Percentiles rank a stretch among this genome's conserved stretches.
These are phyloP conservation scores for Venturia pyrina DNA, from an alignment of 2,329 filamentous ascomycete genomes.

Conservation along the genomic window DNA sequence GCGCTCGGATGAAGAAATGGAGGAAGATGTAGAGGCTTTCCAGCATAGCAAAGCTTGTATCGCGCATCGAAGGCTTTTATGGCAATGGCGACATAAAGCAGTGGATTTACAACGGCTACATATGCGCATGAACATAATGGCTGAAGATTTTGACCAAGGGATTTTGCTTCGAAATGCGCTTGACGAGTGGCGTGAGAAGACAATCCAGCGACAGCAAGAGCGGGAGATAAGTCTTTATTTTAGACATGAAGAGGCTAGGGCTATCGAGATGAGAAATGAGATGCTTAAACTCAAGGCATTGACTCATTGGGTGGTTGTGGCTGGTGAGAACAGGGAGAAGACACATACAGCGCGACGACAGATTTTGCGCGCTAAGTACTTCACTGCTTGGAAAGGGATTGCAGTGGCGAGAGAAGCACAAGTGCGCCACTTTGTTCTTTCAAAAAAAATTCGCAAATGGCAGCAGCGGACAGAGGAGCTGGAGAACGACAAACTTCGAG, in stretches of 20 bases:
- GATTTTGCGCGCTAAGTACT: slow-evolving; percentile 58
- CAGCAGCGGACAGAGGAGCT: slow-evolving; percentile 31
- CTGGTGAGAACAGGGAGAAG: slow-evolving; percentile 54
- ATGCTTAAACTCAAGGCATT: slow-evolving; percentile 56
- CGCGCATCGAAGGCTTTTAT: slow-evolving; percentile 24
- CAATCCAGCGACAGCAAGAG: not conserved
- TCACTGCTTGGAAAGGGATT: slow-evolving; percentile 59
- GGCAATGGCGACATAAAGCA: slow-evolving; percentile 38
- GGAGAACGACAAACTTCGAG: slow-evolving; percentile 24
- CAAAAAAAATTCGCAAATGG: slow-evolving; percentile 47
- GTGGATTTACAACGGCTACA: slow-evolving; percentile 20
- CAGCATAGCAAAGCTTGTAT: slow-evolving; percentile 28
- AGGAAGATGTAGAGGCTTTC: slow-evolving; percentile 41
- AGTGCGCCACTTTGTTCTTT: slow-evolving; percentile 40
- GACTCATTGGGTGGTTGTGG: slow-evolving; percentile 57
- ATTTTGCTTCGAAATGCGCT: slow-evolving; percentile 13
- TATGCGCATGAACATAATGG: slow-evolving; percentile 20
- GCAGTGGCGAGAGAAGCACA: slow-evolving; percentile 50
- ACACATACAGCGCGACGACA: slow-evolving; percentile 61
- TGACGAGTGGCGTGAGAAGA: slow-evolving; percentile 8
- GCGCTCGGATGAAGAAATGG: slow-evolving; percentile 20
- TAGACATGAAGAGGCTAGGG: slow-evolving; percentile 44
- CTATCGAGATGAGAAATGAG: slow-evolving; percentile 53
- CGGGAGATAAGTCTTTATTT: slow-evolving; percentile 7
- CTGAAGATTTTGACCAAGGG: slow-evolving; percentile 12